Evolutionary conservation across 2,329 filamentous ascomycete genomes (phyloP), one percentile per base, ranked within the genome.

Genomic region (Clonostachys byssicola): DNA sequence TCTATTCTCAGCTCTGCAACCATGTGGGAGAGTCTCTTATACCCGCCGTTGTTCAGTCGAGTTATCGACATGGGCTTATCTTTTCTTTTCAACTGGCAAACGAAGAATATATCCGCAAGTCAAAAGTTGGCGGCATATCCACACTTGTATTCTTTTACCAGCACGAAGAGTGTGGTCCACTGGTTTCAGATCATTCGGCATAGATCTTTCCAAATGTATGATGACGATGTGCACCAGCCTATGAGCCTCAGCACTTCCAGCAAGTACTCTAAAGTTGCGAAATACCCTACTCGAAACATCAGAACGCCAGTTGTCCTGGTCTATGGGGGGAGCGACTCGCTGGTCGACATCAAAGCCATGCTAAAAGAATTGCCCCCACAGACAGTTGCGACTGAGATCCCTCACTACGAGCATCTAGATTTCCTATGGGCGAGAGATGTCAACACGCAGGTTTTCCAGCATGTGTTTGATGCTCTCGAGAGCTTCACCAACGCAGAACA

Each of bases 171-270:
- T 17, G 91, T 99, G 9, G 94, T 99, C 0, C 94, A 99, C 63
- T 99, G 94, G 94, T 99, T 99, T 65, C 94, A 99, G 63, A 96
- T 99, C 62, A 99, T 99, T 58, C 86, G 94, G 54, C 96, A 92
- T 59, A 89, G 90, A 58, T 91, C 84, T 23, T 97, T 99, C 66
- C 94, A 99, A 66, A 96, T 99, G 89, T 97, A 92, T 65, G 94
- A 99, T 62, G 94, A 99, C 62, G 92, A 97, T 58, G 80, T 94
- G 1, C 88, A 91, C 48, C 85, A 86, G 30, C 86, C 86, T 0
- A 73, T 95, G 50, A 82, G 83, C 46, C 73, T 92, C 36, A 81
- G 80, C 18, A 83, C 83, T 5, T 80, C 80, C 46, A 85, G 81
- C 60, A 91, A 92, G 58, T 96, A 95, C 69, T 96, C 95, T 64